These are phyloP conservation scores for Phalaenopsis equestris DNA, from an alignment of 106 monocot species.

Conservation along the genomic window DNA sequence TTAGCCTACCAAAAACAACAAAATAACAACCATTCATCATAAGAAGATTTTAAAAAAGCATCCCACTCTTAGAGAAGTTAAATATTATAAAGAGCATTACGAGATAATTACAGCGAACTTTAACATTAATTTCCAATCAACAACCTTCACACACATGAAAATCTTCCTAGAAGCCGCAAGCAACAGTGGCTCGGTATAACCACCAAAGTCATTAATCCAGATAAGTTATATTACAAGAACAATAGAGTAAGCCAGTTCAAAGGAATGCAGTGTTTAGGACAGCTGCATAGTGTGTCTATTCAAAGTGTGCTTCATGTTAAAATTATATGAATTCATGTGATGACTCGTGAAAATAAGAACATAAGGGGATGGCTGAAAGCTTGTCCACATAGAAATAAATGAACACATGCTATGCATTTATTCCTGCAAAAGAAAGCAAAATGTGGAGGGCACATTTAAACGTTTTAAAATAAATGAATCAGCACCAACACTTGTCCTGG, in stretches of 20 bases:
- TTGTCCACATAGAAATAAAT: no score
- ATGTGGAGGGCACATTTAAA: no score
- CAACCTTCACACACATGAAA: background rate
- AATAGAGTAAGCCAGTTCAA: background rate
- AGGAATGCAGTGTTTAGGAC: background rate
- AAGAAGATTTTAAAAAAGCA: no score
- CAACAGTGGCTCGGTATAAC: background rate
- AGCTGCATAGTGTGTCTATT: background rate
- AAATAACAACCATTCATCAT: background rate
- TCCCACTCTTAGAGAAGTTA: background rate
- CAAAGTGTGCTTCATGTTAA: no score
- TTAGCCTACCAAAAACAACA: background rate
- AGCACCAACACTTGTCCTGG: background rate
- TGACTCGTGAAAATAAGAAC: no score
- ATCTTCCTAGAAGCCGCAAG: background rate
- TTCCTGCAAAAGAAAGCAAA: no score
- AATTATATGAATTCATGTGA: no score
- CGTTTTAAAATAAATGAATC: background rate
- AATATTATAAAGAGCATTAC: background rate
- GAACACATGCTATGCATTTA: no score
- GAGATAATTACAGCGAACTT: background rate
- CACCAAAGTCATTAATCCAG: background rate
- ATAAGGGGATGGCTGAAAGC: no score
- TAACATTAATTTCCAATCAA: background rate
- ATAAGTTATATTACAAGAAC: background rate